A percentile compares a stretch with the other conserved stretches of the same genome.
Evolutionary conservation across 2,329 filamentous ascomycete species (phyloP).

Genomic region (Nigrograna mackinnonii): DNA sequence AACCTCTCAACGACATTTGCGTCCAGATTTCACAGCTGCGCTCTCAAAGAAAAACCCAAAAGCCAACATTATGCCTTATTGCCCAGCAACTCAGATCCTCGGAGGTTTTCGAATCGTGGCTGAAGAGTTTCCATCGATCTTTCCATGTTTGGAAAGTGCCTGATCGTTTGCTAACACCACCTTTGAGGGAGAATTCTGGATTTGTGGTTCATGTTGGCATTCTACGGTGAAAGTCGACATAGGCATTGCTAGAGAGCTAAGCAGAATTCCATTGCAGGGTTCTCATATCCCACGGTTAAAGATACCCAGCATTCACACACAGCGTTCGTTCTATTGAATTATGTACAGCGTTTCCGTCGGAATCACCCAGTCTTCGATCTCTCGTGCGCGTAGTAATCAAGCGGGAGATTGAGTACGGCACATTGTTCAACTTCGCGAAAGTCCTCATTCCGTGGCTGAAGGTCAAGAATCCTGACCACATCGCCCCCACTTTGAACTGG

Average conservation of each 20-base stretch:
- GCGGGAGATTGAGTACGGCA: slow-evolving; percentile 20
- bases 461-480: slow-evolving; percentile 30
- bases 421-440: slow-evolving; percentile 31
- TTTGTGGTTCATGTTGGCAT: slow-evolving; percentile 80
- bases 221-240: slow-evolving; percentile 20
- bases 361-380: too few relatives aligned
- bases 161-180: slow-evolving; percentile 62
- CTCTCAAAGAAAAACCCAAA: slow-evolving; percentile 7
- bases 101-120: slow-evolving; percentile 83
- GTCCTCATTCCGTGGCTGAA: slow-evolving; percentile 12
- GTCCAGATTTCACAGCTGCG: slow-evolving; percentile 71
- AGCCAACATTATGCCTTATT: slow-evolving; percentile 74
- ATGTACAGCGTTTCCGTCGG: too few relatives aligned
- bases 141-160: slow-evolving; percentile 81
- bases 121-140: slow-evolving; percentile 64
- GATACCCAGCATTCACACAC: not conserved
- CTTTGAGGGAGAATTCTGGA: slow-evolving; percentile 67
- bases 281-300: not conserved
- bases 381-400: slow-evolving; percentile 23
- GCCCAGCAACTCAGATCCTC: slow-evolving; percentile 87
- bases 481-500: slow-evolving; percentile 9
- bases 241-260: too few relatives aligned
- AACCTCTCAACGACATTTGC: slow-evolving; percentile 81
- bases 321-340: too few relatives aligned
- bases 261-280: too few relatives aligned